phyloP scores from a whole-genome alignment of 768 basidiomycete species.

The Mycena galericulata region DNA sequence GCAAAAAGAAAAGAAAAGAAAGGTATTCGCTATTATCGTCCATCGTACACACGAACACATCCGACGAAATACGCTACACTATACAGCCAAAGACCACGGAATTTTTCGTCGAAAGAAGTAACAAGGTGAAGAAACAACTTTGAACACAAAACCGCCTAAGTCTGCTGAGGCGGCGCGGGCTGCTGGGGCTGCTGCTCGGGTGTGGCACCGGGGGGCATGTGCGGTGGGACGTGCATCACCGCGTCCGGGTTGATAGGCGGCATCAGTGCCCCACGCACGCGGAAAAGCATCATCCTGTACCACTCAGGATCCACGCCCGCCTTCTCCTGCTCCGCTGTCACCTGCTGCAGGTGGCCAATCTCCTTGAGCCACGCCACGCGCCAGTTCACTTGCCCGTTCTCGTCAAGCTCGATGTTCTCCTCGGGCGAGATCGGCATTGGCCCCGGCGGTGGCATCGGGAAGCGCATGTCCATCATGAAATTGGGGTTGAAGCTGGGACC shows the following conservation, averaged over 20 bases:
- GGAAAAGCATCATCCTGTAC: conserved; percentile 87
- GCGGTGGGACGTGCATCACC: conserved; percentile 53
- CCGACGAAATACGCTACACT: conserved; percentile 6
- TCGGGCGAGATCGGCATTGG: conserved; percentile 73
- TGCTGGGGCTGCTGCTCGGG: conserved; percentile 56
- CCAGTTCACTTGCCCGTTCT: conserved; percentile 86
- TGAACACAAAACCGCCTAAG: conserved; percentile 3
- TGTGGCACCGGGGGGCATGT: conserved; percentile 51
- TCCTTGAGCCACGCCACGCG: conserved; percentile 85
- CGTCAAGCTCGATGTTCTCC: conserved; percentile 78
- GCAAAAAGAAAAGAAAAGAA: background rate
- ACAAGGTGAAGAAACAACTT: background rate
- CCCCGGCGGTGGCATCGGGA: conserved; percentile 60
- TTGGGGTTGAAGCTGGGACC: conserved; percentile 76
- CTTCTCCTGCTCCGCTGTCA: conserved; percentile 88
- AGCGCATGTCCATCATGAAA: conserved; percentile 80
- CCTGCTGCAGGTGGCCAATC: conserved; percentile 76
- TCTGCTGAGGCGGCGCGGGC: conserved; percentile 40
- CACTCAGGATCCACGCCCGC: conserved; percentile 84
- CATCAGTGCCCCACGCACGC: conserved; percentile 81
- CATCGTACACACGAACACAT: conserved; percentile 14
- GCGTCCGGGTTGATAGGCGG: conserved; percentile 65
- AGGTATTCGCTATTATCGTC: conserved; percentile 3
- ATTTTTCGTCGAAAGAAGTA: background rate
- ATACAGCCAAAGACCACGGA: conserved; percentile 13